Evolutionary conservation across 2,329 filamentous ascomycete genomes (phyloP).

Genomic region (Tolypocladium tropicale): DNA sequence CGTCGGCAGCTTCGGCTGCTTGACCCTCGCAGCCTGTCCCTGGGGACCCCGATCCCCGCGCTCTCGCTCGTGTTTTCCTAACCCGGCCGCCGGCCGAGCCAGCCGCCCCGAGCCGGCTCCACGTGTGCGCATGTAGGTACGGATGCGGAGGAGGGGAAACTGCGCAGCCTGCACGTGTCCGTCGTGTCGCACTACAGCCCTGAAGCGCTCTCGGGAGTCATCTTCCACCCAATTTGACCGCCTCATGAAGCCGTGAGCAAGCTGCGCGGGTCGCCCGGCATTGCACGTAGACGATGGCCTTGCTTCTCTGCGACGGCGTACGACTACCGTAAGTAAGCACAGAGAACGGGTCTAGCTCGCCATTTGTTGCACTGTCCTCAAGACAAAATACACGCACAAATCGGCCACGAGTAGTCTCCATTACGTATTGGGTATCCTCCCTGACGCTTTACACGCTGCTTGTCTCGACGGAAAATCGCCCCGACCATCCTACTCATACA

Average conservation of each 20-base stretch:
- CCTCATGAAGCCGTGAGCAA: background rate
- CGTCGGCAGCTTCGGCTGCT: background rate
- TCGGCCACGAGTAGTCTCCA: background rate
- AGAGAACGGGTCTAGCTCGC: no score
- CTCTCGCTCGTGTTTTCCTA: background rate
- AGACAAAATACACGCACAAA: background rate
- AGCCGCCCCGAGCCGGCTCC: background rate
- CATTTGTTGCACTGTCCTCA: background rate
- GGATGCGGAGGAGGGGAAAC: background rate
- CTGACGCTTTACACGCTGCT: background rate
- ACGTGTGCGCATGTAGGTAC: background rate
- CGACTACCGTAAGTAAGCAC: no score
- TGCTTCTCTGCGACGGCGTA: no score
- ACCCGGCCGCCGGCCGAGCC: background rate
- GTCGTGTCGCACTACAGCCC: background rate
- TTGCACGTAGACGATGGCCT: background rate
- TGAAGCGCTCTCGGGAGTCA: background rate
- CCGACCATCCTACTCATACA: slow-evolving; percentile 1
- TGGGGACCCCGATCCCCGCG: background rate
- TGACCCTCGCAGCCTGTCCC: background rate
- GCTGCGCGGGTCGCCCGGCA: background rate
- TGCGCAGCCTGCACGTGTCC: background rate
- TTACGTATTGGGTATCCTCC: background rate
- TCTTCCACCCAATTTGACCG: no score
- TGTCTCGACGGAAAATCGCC: background rate